phyloP scores from a whole-genome alignment of 2,329 filamentous ascomycete genomes.

The Talaromyces sp. region DNA sequence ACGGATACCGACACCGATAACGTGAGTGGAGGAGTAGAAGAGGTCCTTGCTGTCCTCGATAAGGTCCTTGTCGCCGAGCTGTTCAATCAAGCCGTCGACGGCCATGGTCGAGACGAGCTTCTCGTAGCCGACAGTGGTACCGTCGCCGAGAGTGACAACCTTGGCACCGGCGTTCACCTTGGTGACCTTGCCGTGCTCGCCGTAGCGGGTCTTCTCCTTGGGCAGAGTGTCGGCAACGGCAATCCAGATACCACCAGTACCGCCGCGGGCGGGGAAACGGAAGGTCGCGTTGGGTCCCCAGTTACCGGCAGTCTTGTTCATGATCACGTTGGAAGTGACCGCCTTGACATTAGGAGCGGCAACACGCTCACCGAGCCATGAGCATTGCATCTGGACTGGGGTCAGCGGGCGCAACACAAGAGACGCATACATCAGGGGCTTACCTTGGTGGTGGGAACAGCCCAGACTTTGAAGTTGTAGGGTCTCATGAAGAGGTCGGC shows the following conservation, averaged over 20 bases:
- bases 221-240: constrained; percentile 90
- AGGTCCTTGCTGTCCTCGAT: constrained; percentile 78
- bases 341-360: constrained; percentile 93
- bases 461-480: constrained; percentile 99
- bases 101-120: constrained; percentile 96
- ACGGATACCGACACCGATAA: constrained; percentile 91
- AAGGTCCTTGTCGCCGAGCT: constrained; percentile 82
- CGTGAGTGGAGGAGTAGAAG: constrained; percentile 95
- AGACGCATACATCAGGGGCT: constrained; percentile 16
- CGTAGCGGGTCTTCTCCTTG: constrained; percentile 84
- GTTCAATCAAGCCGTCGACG: constrained; percentile 79
- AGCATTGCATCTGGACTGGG: constrained; percentile 80
- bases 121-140: constrained; percentile 82
- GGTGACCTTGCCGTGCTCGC: constrained; percentile 73
- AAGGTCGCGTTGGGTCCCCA: constrained; percentile 99
- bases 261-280: constrained; percentile 91
- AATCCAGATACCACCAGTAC: constrained; percentile 98
- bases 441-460: constrained; percentile 94
- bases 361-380: constrained; percentile 97
- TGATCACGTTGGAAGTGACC: constrained; percentile 87
- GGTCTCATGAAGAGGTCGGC: constrained; percentile 97
- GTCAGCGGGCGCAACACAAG: background rate
- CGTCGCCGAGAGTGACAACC: constrained; percentile 73
- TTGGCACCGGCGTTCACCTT: constrained; percentile 85
- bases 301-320: constrained; percentile 91